Evolutionary conservation across 2,329 filamentous ascomycete species (phyloP).

Genomic region (Chrysosporium queenslandicum): DNA sequence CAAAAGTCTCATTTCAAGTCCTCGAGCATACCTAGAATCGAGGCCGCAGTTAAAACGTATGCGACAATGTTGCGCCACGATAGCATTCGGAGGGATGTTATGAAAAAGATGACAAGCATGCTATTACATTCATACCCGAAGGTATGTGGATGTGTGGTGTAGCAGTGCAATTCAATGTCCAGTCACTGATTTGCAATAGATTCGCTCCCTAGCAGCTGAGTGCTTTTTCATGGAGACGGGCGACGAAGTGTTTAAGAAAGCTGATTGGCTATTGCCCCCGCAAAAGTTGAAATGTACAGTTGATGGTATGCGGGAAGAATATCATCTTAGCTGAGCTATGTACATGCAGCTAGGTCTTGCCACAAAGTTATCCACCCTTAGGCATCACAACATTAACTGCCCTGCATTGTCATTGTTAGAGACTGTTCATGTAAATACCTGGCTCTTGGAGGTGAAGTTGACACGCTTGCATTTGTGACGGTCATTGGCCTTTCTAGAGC

Average conservation of each 20-base stretch:
- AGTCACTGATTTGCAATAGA: conserved; percentile 21
- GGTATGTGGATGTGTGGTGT: conserved; percentile 43
- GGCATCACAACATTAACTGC: too few species aligned
- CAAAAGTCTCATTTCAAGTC: conserved; percentile 78
- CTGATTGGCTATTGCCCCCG: conserved; percentile 30
- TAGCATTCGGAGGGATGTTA: conserved; percentile 45
- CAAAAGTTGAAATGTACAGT: conserved; percentile 29
- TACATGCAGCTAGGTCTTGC: too few species aligned
- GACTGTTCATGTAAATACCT: too few species aligned
- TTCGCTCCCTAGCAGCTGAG: conserved; percentile 30
- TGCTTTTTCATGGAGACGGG: conserved; percentile 30
- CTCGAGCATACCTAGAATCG: conserved; percentile 68
- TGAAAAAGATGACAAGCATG: conserved; percentile 61
- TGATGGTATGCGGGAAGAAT: conserved; percentile 17
- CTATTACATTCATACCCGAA: conserved; percentile 73
- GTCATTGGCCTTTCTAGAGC: too few species aligned
- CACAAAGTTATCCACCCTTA: too few species aligned
- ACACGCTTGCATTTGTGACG: too few species aligned
- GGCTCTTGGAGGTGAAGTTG: too few species aligned
- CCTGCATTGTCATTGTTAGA: too few species aligned
- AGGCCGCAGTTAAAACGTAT: conserved; percentile 72
- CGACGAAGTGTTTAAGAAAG: conserved; percentile 24
- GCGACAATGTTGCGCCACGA: conserved; percentile 53
- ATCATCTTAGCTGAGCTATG: neutral
- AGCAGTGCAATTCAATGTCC: too few species aligned